Base-by-base conservation (phyloP, 768 basidiomycete species). In the Phlebiopsis gigantea region DNA sequence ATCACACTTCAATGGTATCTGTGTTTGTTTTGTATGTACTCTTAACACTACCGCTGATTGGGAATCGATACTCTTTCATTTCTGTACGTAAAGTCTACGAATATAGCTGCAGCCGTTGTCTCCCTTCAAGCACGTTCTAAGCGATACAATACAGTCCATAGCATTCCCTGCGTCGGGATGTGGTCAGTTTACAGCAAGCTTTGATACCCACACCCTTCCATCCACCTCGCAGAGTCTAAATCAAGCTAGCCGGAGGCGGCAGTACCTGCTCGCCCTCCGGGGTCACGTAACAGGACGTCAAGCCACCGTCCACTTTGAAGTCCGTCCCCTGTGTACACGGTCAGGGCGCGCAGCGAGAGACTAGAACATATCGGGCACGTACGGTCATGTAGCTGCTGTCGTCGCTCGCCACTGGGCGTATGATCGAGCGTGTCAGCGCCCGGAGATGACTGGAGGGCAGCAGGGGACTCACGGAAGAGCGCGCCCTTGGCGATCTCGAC, bases 301-400 rank as follows among this genome's bases (percentile, higher is more conserved):
- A 78, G 28, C 97, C 97, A 29, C 97, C 97, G 62, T 98, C 97
- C 43, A 99, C 97, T 67, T 86, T 85, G 77, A 98, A 93, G 71
- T 98, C 96, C 50, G 87, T 87, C 39, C 90, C 89, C 89, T 91
- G 56, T 46, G 49, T 19, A 61, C 19, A 30, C 4, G 26, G 25
- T 17, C 14, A 24, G 46, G 25, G 46, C 22, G 22, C 14, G 21
- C 2, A 26, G 6, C 26, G 19, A 45, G 17, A 1, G 5, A 15
- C 39, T 15, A 41, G 22, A 21, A 25, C 46, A 46, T 48, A 25
- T 43, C 19, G 21, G 50, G 15, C 46, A 74, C 84, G 46, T 64
- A 96, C 95, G 22, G 94, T 99, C 69, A 98, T 82, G 69, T 96
- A 99, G 70, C 91, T 94, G 64, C 92, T 94, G 50, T 99, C 97